Conservation (phyloP, 352 stramenopile genomes). For the Phytopythium cucurbitacearum region DNA sequence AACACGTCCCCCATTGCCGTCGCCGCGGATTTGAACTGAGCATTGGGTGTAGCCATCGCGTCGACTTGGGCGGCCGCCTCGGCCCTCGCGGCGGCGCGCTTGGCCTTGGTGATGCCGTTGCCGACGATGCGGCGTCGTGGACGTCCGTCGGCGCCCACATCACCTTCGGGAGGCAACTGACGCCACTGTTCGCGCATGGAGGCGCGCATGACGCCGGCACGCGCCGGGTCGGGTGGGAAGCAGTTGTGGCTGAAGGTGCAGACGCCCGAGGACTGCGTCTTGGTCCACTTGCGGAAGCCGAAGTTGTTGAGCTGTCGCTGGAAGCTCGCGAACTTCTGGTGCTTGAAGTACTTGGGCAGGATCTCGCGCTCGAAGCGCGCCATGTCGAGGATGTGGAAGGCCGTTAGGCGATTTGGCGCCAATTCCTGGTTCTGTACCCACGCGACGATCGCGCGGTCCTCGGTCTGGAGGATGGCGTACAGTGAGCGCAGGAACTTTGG, state of each 20-base stretch:
- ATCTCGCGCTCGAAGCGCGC: conserved; percentile 83
- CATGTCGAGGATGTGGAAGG: conserved; percentile 79
- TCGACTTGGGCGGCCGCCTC: not conserved
- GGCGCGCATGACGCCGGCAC: conserved; percentile 23
- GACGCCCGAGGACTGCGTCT: conserved; percentile 69
- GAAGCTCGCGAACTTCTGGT: conserved; percentile 89
- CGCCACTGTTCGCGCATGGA: conserved; percentile 70
- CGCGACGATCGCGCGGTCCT: conserved; percentile 60
- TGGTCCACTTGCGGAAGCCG: conserved; percentile 75
- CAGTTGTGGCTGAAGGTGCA: conserved; percentile 85
- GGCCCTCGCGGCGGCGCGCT: conserved; percentile 27
- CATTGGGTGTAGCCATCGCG: too few species aligned
- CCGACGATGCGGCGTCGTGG: conserved; percentile 26
- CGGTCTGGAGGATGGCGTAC: conserved; percentile 73
- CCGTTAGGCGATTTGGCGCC: conserved; percentile 44
- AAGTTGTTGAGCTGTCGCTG: conserved; percentile 90
- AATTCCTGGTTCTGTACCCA: conserved; percentile 75
- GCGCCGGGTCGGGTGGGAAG: conserved; percentile 58
- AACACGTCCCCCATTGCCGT: conserved; percentile 16
- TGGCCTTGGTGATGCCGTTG: conserved; percentile 45
- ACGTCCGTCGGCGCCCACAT: too few species aligned
- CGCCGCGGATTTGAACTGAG: conserved; percentile 2
- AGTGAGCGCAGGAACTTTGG: conserved; percentile 82
- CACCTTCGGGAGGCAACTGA: too few species aligned
- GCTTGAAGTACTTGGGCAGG: conserved; percentile 92